Base-by-base conservation (phyloP, 2,329 filamentous ascomycete genomes). In the Claviceps sp. region DNA sequence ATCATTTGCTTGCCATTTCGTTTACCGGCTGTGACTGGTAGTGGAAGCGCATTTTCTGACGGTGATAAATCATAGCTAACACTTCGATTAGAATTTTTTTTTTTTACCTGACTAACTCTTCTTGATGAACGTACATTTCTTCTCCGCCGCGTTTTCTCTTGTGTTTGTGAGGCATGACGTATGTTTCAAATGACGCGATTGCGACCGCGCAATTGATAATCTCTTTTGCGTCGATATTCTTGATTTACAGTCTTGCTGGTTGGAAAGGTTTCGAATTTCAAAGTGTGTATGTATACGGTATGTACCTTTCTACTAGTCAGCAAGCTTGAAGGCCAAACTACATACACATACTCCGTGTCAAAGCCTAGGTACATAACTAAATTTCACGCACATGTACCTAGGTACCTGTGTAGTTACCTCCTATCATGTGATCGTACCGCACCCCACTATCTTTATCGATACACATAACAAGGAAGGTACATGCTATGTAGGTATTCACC, bases 81-180 rank as follows among this genome's bases (percentile, higher is more conserved):
- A 40, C 42, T 26, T 19, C 39, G 38, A 50, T 63, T 45, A 64
- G 58, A 30, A 10, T 13, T 4, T 19, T 41, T 11, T 6, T 4
- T 2, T 11, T 11, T 30, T 3, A 26, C 17, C 4, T 8, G 38
- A 11, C 16, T 34, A 44, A 16, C 2, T 14, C 4, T 26, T 7
- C 10, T 19, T 30, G 16, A 30, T 6, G 45, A 30, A 64, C 73
- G 58, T 65, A 83, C 82, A 72, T 71, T 16, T 72, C 72, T 48
- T 72, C 70, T 54, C 82, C 77, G 49, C 73, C 74, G 52, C 79
- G 78, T 58, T 69, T 70, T 54, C 86, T 77, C 56, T 85, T 91
- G 66, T 94, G 88, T 70, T 94, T 94, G 71, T 91, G 87, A 66
- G 88, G 88, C 88, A 94, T 94, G 24, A 13, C 26, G 11, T 40